Base-by-base conservation (phyloP, 345 rosid genomes). In the Corchorus capsularis region DNA sequence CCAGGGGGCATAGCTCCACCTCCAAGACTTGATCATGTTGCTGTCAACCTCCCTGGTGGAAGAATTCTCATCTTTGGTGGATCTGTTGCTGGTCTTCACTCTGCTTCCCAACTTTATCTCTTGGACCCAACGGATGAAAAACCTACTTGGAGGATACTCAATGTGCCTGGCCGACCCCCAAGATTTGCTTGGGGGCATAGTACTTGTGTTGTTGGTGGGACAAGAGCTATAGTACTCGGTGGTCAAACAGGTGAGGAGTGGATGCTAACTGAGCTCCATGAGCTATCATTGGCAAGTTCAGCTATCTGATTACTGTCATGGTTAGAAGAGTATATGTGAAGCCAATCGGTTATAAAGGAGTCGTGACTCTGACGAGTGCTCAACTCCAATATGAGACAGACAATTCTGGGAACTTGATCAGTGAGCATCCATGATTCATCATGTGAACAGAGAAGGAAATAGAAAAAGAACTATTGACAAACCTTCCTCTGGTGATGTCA, bases 111-210 rank as follows among this genome's bases (percentile, higher is more conserved):
- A 77, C 91, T 93, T 19, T 93, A 87, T 83, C 85, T 91, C 11
- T 91, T 93, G 22, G 98, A 93, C 75, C 98, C 98, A 15, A 90
- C 93, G 0, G 97, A 93, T 27, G 98, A 93, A 64, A 93, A 93
- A 65, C 98, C 98, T 2, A 90, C 97, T 9, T 93, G 94, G 97
- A 89, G 96, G 79, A 83, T 91, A 78, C 83, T 93, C 63, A 93
- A 91, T 86, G 94, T 91, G 49, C 98, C 97, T 0, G 98, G 97
- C 50, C 76, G 87, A 64, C 93, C 97, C 5, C 97, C 97, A 3
- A 79, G 97, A 70, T 91, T 93, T 79, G 97, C 98, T 35, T 93
- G 97, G 98, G 98, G 98, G 59, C 98, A 93, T 70, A 91, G 97
- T 69, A 93, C 94, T 2, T 93, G 98, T 83, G 94, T 93, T 27